A percentile compares a stretch with the other conserved stretches of the same genome.
Evolutionary conservation across 768 basidiomycete species (phyloP).

Genomic region (Terana coerulea): DNA sequence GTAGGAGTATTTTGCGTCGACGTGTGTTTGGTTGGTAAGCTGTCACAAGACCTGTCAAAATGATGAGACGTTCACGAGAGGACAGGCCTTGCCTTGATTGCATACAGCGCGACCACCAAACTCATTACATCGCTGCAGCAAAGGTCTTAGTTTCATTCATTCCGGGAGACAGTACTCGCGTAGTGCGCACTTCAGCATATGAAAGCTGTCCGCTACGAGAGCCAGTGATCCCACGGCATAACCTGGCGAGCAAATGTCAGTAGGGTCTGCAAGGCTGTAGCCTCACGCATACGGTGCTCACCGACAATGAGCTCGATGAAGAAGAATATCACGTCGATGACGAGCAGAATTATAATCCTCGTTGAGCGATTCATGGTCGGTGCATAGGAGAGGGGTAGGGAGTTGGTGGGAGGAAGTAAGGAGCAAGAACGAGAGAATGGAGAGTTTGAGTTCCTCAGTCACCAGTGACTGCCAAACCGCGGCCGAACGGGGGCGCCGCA

Average conservation of each 20-base stretch:
- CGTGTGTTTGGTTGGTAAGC: conserved; percentile 59
- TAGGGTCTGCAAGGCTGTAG: conserved; percentile 11
- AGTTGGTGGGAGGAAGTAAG: conserved; percentile 1
- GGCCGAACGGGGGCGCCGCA: too few species aligned
- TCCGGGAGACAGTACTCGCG: not conserved
- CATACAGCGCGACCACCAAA: conserved; percentile 91
- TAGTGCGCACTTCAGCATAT: conserved; percentile 89
- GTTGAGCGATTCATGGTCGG: conserved; percentile 60
- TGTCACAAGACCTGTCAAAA: conserved; percentile 25
- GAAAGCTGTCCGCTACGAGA: conserved; percentile 94
- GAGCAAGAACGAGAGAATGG: conserved; percentile 7
- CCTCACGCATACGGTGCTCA: conserved; percentile 24
- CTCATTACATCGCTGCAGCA: conserved; percentile 88
- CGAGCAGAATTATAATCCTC: conserved; percentile 70
- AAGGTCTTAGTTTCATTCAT: not conserved
- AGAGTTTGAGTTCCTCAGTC: too few species aligned
- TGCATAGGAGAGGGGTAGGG: conserved; percentile 10
- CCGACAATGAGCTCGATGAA: conserved; percentile 82
- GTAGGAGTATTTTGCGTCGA: conserved; percentile 84
- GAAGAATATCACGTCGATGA: conserved; percentile 86
- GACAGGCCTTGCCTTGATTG: conserved; percentile 60
- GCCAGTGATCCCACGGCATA: conserved; percentile 96
- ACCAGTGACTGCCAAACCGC: too few species aligned
- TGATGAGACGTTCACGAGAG: conserved; percentile 7
- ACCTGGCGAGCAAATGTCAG: conserved; percentile 39